Evolutionary conservation across 208 protist genomes (phyloP).

Genomic region (Angomonas deanei): DNA sequence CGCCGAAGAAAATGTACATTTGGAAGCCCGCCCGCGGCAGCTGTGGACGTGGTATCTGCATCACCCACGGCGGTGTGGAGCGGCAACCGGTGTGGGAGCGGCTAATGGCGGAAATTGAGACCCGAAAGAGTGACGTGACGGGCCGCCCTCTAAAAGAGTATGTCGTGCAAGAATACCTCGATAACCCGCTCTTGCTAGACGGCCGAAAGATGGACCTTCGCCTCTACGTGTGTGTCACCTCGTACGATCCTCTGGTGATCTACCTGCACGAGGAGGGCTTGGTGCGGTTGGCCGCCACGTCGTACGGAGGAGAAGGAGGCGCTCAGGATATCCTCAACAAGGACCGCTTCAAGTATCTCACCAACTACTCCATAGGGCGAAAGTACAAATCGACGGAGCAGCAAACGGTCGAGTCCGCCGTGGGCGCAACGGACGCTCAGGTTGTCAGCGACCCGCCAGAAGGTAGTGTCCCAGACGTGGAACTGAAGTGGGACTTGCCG

Average conservation of each 20-base stretch:
- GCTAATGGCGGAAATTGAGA: conserved; percentile 53
- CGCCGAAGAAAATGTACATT: conserved; percentile 53
- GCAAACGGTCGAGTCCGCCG: background rate
- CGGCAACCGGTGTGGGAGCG: conserved; percentile 38
- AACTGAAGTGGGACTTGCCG: conserved; percentile 69
- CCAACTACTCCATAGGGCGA: conserved; percentile 89
- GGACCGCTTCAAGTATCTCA: conserved; percentile 80
- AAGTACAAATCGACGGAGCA: conserved; percentile 20
- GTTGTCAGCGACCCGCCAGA: background rate
- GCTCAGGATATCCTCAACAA: conserved; percentile 1
- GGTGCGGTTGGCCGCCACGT: conserved; percentile 89
- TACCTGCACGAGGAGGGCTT: conserved; percentile 93
- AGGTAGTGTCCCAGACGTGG: conserved; percentile 3
- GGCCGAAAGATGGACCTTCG: conserved; percentile 94
- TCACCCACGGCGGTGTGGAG: conserved; percentile 42
- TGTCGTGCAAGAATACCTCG: conserved; percentile 94
- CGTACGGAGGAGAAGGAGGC: conserved; percentile 41
- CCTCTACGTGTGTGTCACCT: conserved; percentile 92
- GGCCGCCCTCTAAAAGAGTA: conserved; percentile 24
- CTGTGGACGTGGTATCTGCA: conserved; percentile 84
- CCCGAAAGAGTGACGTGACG: conserved; percentile 16
- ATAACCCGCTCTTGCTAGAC: conserved; percentile 89
- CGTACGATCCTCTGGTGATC: conserved; percentile 82
- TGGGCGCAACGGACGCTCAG: background rate
- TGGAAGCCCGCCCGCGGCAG: conserved; percentile 89